Base-by-base conservation (phyloP, 2,329 filamentous ascomycete genomes). In the Alternaria ventricosa region DNA sequence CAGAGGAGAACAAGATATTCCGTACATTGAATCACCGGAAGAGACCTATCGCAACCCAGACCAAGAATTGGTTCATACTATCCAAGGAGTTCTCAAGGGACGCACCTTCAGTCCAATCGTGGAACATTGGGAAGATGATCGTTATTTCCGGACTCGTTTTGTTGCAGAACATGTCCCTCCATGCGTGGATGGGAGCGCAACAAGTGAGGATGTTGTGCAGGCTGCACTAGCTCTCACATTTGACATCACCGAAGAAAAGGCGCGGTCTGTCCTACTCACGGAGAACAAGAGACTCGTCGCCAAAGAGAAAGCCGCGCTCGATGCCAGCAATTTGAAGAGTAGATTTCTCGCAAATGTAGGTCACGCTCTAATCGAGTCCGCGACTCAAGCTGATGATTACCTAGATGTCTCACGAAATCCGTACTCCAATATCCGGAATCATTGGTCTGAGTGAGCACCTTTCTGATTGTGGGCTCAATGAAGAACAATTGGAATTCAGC, bases 351-450 rank as follows among this genome's bases (percentile, higher is more conserved):
- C 61, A 41, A 64, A 64, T 43, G 61, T 60, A 36, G 55, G 61
- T 57, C 20, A 10, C 10, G 23, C n/a, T 45, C 46, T 27, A 9
- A 27, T 8, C 8, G 25, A 9, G 9, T 27, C 25, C 25, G 25
- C 25, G 8, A 27, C 25, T 27, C 6, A 9, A 27, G 25, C 25
- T 27, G 8, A 27, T 8, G 8, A 27, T 27, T 27, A 27, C 25
- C 20, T 53, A 64, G 56, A 63, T 69, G 64, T 61, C 57, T 13
- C 56, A 69, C 46, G 66, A 71, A 25, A 58, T 67, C 23, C 36
- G 59, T 11, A 62, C 60, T 10, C 65, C 65, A 46, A 51, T 65
- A 36, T 59, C 60, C 20, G 60, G 63, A 27, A 65, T 65, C 33
- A 62, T 63, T 36, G 63, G 63, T 23, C 53, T 65, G 7, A 65